Evolutionary conservation across 371 early-diverging fungal species (phyloP).

Genomic region (Syncephalastrum racemosum): DNA sequence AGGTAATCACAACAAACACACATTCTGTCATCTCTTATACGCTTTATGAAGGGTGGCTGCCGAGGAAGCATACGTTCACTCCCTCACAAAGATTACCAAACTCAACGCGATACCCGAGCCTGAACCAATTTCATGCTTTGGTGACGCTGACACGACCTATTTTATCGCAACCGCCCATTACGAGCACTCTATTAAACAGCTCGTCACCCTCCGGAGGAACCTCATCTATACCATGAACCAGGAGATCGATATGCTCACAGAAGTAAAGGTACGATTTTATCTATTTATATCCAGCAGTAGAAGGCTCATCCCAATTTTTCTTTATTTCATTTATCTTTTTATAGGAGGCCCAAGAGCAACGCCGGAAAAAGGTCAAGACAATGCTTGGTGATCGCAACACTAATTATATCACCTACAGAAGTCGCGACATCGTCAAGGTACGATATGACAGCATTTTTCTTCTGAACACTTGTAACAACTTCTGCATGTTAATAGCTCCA

Average conservation of each 20-base stretch:
- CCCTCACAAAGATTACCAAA: slow-evolving; percentile 31
- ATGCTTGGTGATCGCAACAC: slow-evolving; percentile 35
- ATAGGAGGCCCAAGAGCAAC: slow-evolving; percentile 37
- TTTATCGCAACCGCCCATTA: slow-evolving; percentile 26
- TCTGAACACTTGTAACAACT: neutral
- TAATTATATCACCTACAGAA: slow-evolving; percentile 35
- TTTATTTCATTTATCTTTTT: no score
- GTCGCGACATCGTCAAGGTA: slow-evolving; percentile 45
- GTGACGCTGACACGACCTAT: slow-evolving; percentile 25
- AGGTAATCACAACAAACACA: slow-evolving; percentile 23
- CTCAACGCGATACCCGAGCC: slow-evolving; percentile 18
- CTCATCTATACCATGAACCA: slow-evolving; percentile 20
- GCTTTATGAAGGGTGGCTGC: slow-evolving; percentile 26
- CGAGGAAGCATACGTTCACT: slow-evolving; percentile 39
- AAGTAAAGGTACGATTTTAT: slow-evolving; percentile 13
- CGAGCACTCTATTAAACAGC: slow-evolving; percentile 35
- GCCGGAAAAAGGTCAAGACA: slow-evolving; percentile 34
- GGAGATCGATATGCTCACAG: slow-evolving; percentile 13
- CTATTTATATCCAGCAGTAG: neutral
- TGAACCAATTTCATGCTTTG: slow-evolving; percentile 26
- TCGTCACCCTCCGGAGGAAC: slow-evolving; percentile 20
- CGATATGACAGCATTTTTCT: neutral
- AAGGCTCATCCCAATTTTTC: no score
- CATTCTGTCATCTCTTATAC: neutral
- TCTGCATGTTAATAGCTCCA: slow-evolving; percentile 32